phyloP scores from a whole-genome alignment of 2,329 filamentous ascomycete genomes.

The Exserohilum turcica region DNA sequence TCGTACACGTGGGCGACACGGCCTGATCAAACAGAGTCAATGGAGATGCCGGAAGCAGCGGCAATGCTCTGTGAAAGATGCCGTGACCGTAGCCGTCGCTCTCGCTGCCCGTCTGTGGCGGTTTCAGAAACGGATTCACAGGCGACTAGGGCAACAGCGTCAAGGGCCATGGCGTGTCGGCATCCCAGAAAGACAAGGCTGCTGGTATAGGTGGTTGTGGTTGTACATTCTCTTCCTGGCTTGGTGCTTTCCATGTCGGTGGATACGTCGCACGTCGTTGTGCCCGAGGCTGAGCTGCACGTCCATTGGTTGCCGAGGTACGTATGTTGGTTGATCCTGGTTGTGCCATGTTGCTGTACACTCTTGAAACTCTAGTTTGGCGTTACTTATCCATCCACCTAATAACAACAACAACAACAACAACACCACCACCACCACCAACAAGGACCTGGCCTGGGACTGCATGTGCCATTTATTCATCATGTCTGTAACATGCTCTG shows the following conservation, averaged over 20 bases:
- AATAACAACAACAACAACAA: too few relatives aligned
- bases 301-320: slow-evolving; percentile 11
- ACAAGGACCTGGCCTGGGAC: neutral
- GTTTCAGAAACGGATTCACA: slow-evolving; percentile 23
- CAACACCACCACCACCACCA: too few relatives aligned
- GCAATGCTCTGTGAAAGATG: slow-evolving; percentile 9
- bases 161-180: slow-evolving; percentile 21
- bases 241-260: neutral
- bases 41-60: slow-evolving; percentile 23
- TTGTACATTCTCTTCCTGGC: neutral
- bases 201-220: slow-evolving; percentile 19
- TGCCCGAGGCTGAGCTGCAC: slow-evolving; percentile 17
- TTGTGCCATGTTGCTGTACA: slow-evolving; percentile 10
- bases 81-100: neutral
- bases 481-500: neutral
- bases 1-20: neutral
- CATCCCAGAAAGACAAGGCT: slow-evolving; percentile 26
- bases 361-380: neutral
- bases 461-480: neutral
- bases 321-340: slow-evolving; percentile 22
- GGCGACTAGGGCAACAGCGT: slow-evolving; percentile 6
- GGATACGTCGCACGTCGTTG: slow-evolving; percentile 21
- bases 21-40: slow-evolving; percentile 25
- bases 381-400: too few relatives aligned
- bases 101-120: neutral